These are phyloP conservation scores for Colletotrichum graminicola DNA, from an alignment of 2,329 filamentous ascomycete genomes.

Conservation along the genomic window DNA sequence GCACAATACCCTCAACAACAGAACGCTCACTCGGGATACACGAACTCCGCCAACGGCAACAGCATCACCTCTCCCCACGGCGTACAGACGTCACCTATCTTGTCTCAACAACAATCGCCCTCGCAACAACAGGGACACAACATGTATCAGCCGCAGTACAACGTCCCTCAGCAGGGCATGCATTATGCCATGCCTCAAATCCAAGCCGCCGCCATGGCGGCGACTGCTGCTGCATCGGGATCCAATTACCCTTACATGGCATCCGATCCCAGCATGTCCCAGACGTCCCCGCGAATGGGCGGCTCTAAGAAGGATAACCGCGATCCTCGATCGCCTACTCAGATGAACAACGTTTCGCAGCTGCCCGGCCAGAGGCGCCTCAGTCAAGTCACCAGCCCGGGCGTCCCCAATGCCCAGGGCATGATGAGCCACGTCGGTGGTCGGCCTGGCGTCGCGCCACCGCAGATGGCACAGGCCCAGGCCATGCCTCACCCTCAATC, in stretches of 20 bases:
- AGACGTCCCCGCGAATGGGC: conserved; percentile 83
- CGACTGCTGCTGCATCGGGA: conserved; percentile 90
- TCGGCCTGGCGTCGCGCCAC: conserved; percentile 65
- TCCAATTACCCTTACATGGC: conserved; percentile 80
- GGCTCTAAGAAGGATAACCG: conserved; percentile 78
- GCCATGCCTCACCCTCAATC: conserved; percentile 78
- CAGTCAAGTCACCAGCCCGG: conserved; percentile 82
- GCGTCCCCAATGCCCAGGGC: conserved; percentile 78
- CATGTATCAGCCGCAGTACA: conserved; percentile 85
- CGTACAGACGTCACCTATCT: conserved; percentile 82
- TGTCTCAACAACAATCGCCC: conserved; percentile 78
- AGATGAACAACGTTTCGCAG: conserved; percentile 73
- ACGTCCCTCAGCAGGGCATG: conserved; percentile 79
- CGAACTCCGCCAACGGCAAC: conserved; percentile 66
- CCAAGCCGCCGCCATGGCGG: conserved; percentile 91
- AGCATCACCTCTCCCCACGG: conserved; percentile 79
- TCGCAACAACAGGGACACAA: conserved; percentile 73
- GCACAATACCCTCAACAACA: conserved; percentile 79
- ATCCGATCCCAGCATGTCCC: conserved; percentile 75
- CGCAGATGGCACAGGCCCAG: conserved; percentile 72
- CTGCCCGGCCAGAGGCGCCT: conserved; percentile 74
- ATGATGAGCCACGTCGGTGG: conserved; percentile 77
- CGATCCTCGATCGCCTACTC: conserved; percentile 80
- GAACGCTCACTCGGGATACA: conserved; percentile 74
- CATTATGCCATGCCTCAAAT: conserved; percentile 87